These are phyloP conservation scores for Epichloe festucae DNA, from an alignment of 2,329 filamentous ascomycete genomes.

Conservation along the genomic window DNA sequence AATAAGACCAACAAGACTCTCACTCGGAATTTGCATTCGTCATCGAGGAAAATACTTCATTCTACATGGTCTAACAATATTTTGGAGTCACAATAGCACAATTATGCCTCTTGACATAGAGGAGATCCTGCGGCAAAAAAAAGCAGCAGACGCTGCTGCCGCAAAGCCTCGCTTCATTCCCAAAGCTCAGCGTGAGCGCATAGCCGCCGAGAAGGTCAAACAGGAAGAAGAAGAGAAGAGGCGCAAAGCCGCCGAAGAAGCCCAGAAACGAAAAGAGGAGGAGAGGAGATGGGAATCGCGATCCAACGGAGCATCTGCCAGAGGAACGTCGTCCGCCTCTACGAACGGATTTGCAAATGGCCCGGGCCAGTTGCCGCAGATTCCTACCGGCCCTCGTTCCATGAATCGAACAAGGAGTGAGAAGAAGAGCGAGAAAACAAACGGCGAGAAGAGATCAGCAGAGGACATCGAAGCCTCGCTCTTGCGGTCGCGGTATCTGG, in stretches of 20 bases:
- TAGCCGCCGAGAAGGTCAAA: conserved; percentile 65
- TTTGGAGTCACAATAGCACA: neutral
- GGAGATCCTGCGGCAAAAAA: conserved; percentile 72
- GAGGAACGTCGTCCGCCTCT: conserved; percentile 8
- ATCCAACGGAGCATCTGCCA: conserved; percentile 11
- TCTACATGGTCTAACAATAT: neutral
- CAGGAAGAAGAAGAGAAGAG: conserved; percentile 52
- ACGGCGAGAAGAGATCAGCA: conserved; percentile 26
- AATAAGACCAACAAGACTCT: too few species aligned
- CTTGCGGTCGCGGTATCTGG: conserved; percentile 76
- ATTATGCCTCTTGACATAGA: conserved; percentile 58
- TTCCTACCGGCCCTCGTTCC: conserved; percentile 62
- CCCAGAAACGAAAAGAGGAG: conserved; percentile 61
- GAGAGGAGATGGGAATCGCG: conserved; percentile 24
- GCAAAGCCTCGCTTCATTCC: conserved; percentile 82
- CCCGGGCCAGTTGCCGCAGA: conserved; percentile 9
- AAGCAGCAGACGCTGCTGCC: conserved; percentile 69
- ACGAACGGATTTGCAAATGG: conserved; percentile 14
- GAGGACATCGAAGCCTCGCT: conserved; percentile 62
- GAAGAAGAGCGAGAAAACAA: conserved; percentile 25
- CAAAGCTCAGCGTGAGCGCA: conserved; percentile 66
- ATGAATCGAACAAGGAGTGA: conserved; percentile 35
- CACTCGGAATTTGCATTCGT: too few species aligned
- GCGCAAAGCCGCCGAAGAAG: conserved; percentile 38
- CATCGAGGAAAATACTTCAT: too few species aligned